Conservation (phyloP, 208 protist species). For the Trypanosoma scelopori region DNA sequence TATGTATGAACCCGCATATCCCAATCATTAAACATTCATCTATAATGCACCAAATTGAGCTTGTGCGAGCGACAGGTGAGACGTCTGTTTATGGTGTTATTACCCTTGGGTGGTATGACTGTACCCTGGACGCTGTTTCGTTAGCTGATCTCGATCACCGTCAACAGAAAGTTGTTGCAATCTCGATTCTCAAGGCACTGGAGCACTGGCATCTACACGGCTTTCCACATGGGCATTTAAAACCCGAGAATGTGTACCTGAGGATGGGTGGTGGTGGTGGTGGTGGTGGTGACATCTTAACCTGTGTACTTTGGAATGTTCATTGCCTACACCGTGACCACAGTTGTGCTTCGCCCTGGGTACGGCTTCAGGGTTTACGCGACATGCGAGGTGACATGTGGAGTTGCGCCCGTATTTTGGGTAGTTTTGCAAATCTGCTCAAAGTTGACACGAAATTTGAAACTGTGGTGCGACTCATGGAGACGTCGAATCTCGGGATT, state of each 20-base stretch:
- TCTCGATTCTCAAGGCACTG: conserved; percentile 63
- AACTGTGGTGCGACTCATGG: conserved; percentile 29
- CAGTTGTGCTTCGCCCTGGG: conserved; percentile 47
- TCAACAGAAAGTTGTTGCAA: conserved; percentile 40
- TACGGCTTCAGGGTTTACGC: conserved; percentile 41
- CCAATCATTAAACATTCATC: conserved; percentile 56
- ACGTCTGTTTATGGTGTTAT: conserved; percentile 46
- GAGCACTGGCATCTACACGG: conserved; percentile 89
- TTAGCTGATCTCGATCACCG: conserved; percentile 15
- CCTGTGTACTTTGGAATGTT: conserved; percentile 67
- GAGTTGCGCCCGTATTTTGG: conserved; percentile 53
- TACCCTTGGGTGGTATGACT: conserved; percentile 79
- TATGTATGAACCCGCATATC: conserved; percentile 35
- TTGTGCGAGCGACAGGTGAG: conserved; percentile 43
- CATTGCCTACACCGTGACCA: conserved; percentile 36
- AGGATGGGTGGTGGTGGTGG: conserved; percentile 41
- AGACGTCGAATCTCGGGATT: conserved; percentile 40
- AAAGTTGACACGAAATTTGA: conserved; percentile 31
- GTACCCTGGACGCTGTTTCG: conserved; percentile 38
- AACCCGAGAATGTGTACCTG: conserved; percentile 74
- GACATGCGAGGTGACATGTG: conserved; percentile 59
- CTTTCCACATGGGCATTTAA: conserved; percentile 65
- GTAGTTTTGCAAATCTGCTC: conserved; percentile 27
- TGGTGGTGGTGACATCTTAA: conserved; percentile 35
- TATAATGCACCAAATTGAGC: conserved; percentile 58